Evolutionary conservation across 768 basidiomycete species (phyloP), one percentile per base, ranked within the genome.

Genomic region (Tylopilus vinaceipallidus): DNA sequence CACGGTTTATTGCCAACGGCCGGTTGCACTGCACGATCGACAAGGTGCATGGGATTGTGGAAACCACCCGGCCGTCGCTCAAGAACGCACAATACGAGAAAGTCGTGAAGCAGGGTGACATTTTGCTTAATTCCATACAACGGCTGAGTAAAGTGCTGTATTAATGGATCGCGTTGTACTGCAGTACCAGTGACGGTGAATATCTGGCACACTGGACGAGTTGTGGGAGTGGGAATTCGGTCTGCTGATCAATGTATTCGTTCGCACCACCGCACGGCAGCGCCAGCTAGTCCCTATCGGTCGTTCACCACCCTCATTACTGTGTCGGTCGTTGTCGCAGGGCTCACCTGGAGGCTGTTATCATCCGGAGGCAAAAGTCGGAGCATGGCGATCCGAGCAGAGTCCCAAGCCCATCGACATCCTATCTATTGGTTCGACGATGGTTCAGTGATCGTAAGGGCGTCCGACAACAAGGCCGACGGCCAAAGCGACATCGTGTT

Each of bases 41-140:
- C 75, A 91, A 91, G 61, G 95, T 98, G n/a, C 78, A 87, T 49
- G 91, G 93, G 0, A 80, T 98, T 32, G 93, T 98, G 14, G 90
- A 94, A 72, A 98, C 95, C 22, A 94, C 89, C 41, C 77, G 91
- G 50, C 78, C 81, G 4, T 76, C 82, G 38, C 68, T 78, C 36
- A 86, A 97, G 78, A 89, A 84, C 44, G 84, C 86, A 36, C 88
- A 94, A 61, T 97, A 95, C 65, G 93, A 95, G 64, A 84, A 84
- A 32, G 88, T 98, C n/a, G 79, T 99, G 45, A 88, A 87, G 68
- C 87, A 94, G 72, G 95, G 95, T 2, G 95, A 99, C 67, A 68
- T 92, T 24, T 69, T 99, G 55, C 71, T 98, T 34, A 92, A 88
- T 62, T 83, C 87, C 63, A 83, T 97, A 57, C 91, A 94, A 69